These are phyloP conservation scores for Albatrellus ellisii DNA, from an alignment of 768 basidiomycete genomes.

Conservation along the genomic window DNA sequence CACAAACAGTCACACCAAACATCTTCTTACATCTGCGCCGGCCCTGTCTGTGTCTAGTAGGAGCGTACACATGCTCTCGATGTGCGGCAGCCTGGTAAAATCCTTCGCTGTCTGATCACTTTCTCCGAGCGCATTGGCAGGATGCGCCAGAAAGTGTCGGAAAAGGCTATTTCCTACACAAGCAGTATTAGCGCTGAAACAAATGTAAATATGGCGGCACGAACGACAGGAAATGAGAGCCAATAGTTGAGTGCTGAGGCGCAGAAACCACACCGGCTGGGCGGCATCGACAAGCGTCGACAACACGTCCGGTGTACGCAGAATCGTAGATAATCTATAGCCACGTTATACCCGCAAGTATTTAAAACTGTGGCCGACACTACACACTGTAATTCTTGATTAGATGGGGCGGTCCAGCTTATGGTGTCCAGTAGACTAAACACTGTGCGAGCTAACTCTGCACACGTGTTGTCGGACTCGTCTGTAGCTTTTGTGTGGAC, in stretches of 20 bases:
- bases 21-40: slow-evolving; percentile 14
- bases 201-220: slow-evolving; percentile 29
- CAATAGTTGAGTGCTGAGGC: slow-evolving; percentile 21
- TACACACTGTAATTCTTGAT: not conserved
- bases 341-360: not conserved
- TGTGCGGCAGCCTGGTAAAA: slow-evolving; percentile 16
- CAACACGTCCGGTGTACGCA: not conserved
- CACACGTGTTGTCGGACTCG: not conserved
- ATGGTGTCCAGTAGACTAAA: not conserved
- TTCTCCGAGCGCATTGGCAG: slow-evolving; percentile 7
- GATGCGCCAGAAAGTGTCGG: slow-evolving; percentile 13
- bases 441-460: not conserved
- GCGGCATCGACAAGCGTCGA: not conserved
- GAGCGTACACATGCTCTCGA: slow-evolving; percentile 19
- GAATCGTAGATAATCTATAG: not conserved
- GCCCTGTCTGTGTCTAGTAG: slow-evolving; percentile 15
- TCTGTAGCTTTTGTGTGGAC: not conserved
- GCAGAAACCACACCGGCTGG: not conserved
- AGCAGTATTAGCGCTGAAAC: slow-evolving; percentile 4
- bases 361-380: not conserved
- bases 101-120: slow-evolving; percentile 3
- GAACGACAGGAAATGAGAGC: slow-evolving; percentile 42
- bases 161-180: slow-evolving; percentile 2
- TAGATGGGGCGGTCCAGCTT: not conserved
- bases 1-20: not conserved